Percentiles rank a stretch among this genome's conserved stretches.
phyloP scores from a whole-genome alignment of 176 grass and related monocot genomes.

The Lolium perenne region DNA sequence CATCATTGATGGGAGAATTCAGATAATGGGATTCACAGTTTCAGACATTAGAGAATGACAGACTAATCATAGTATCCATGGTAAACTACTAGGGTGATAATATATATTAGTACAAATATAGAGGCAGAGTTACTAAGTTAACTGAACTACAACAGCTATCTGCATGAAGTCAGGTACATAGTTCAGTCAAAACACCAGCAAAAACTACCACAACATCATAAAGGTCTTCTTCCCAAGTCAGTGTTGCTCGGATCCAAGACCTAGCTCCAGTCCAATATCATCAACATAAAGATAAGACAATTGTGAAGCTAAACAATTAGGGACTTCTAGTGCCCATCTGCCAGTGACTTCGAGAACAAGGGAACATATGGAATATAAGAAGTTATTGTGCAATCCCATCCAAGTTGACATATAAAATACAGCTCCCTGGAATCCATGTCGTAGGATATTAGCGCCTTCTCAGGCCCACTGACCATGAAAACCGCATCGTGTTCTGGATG shows the following conservation, averaged over 20 bases:
- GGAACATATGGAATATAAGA: conserved; percentile 3
- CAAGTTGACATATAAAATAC: not conserved
- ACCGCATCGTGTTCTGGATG: not conserved
- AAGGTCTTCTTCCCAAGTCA: not conserved
- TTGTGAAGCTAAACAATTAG: not conserved
- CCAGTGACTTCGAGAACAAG: not conserved
- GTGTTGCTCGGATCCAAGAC: not conserved
- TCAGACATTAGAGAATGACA: not conserved
- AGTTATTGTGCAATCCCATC: not conserved
- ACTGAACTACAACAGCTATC: too few relatives aligned
- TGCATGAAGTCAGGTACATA: not conserved
- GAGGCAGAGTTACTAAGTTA: too few relatives aligned
- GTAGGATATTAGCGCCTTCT: not conserved
- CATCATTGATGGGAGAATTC: not conserved
- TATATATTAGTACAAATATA: too few relatives aligned
- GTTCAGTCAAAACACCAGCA: not conserved
- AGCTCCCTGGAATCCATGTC: not conserved
- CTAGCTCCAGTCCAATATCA: not conserved
- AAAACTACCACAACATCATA: not conserved
- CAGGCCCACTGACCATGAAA: not conserved
- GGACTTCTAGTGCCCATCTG: not conserved
- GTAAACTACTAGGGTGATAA: too few relatives aligned
- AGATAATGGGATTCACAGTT: not conserved
- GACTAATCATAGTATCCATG: not conserved
- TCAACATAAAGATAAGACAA: not conserved